Base-by-base conservation (phyloP, 768 basidiomycete species). In the Phaeotremella skinneri region DNA sequence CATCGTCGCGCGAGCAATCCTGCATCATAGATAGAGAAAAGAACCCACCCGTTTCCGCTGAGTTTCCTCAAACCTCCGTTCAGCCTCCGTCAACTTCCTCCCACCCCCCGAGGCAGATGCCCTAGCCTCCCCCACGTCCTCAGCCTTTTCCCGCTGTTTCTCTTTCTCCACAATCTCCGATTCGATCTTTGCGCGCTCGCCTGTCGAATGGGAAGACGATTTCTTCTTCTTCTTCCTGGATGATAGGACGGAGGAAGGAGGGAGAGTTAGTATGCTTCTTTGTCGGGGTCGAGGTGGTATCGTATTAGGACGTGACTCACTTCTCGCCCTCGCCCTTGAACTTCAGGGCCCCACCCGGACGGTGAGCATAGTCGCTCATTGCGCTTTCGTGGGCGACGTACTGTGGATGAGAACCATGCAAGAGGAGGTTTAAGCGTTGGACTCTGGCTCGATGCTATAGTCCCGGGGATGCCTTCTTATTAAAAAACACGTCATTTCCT, bases 301-400 rank as follows among this genome's bases (percentile, higher is more conserved):
- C 13, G 14, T 23, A 11, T 48, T 13, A 23, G 47, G 50, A 20
- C 17, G 25, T 16, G 14, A 64, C 75, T 60, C 52, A 77, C 76
- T 76, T 76, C 6, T 70, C 69, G 20, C 61, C 64, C n/a, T 63
- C 66, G 27, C 76, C 76, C 48, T 77, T 77, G 61, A 77, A 68
- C 59, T 74, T 75, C 20, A 77, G 60, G n/a, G 69, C 67, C 7
- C 76, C 76, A 14, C 76, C 76, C 21, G 76, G 70, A 9, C 63
- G 55, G 52, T 69, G 64, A 34, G 67, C 67, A 59, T 75, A 72
- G 57, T 76, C 75, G 58, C 74, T 72, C 74, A 76, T 76, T 1
- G 37, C 62, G 52, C n/a, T n/a, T n/a, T n/a, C n/a, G n/a, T n/a
- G n/a, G n/a, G n/a, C n/a, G n/a, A n/a, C n/a, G n/a, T n/a, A n/a